Conservation (phyloP, 2,329 filamentous ascomycete species). For the Fusarium armeniacum region DNA sequence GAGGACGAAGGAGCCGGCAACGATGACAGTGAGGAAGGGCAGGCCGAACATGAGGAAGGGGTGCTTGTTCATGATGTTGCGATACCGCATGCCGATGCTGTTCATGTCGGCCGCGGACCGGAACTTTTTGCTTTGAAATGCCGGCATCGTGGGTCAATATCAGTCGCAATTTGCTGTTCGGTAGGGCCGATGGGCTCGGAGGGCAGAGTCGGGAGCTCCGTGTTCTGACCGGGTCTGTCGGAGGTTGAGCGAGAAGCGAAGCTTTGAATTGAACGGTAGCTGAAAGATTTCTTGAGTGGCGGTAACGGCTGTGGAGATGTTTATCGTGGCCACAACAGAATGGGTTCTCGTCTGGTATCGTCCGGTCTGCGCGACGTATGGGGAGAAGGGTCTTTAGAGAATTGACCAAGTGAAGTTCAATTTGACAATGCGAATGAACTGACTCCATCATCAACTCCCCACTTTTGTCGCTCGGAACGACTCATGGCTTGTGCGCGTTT, state of each 20-base stretch:
- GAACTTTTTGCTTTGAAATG: slow-evolving; percentile 80
- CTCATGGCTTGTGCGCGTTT: slow-evolving; percentile 41
- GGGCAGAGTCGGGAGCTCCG: slow-evolving; percentile 24
- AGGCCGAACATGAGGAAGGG: slow-evolving; percentile 95
- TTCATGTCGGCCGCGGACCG: slow-evolving; percentile 75
- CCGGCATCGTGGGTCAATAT: slow-evolving; percentile 49
- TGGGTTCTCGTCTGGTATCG: slow-evolving; percentile 9
- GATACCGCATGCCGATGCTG: slow-evolving; percentile 82
- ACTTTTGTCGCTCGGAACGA: slow-evolving; percentile 18
- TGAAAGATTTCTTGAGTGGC: slow-evolving; percentile 5
- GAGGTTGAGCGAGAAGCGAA: slow-evolving; percentile 2
- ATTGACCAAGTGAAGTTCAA: slow-evolving; percentile 23
- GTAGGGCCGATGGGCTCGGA: slow-evolving; percentile 14
- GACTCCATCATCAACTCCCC: slow-evolving; percentile 31
- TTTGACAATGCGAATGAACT: slow-evolving; percentile 21
- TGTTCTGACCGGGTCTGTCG: slow-evolving; percentile 3
- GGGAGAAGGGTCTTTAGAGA: not conserved
- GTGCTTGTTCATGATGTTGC: slow-evolving; percentile 78
- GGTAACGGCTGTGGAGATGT: slow-evolving; percentile 25
- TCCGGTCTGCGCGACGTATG: not conserved
- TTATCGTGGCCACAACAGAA: not conserved
- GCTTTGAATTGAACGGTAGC: slow-evolving; percentile 10
- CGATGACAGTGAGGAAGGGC: slow-evolving; percentile 90
- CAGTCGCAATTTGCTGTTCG: not conserved
- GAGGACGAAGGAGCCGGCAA: slow-evolving; percentile 92